Base-by-base conservation (phyloP, 2,329 filamentous ascomycete species). In the Alternaria sp. region DNA sequence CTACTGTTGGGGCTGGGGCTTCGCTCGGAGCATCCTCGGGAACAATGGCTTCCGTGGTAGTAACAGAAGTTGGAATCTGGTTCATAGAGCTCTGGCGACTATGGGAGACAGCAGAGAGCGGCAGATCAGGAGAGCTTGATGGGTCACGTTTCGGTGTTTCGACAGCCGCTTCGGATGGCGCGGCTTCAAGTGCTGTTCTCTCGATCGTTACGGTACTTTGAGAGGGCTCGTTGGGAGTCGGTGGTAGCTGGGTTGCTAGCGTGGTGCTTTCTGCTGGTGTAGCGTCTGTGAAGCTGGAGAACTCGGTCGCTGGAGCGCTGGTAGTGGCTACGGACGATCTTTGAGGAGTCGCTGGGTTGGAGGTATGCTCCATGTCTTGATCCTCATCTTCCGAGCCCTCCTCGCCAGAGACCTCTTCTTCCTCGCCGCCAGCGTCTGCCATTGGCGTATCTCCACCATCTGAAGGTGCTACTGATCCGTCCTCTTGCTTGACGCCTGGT, bases 341-440 rank as follows among this genome's bases (percentile, higher is more conserved):
- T 57, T 65, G 72, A 60, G 68, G 76, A 52, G 62, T 67, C 52
- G 62, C 75, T 34, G 81, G 79, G 6, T 81, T 80, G 50, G 80
- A 80, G n/a, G 80, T 78, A 37, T 79, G 80, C 29, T 80, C 81
- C 63, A 81, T 82, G 31, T 75, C 75, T 17, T 80, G 76, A 13
- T 81, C 80, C n/a, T 81, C 80, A 17, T 82, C 78, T 28, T 80
- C 79, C 10, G 73, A 79, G 2, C 76, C 78, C 21, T 78, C 79
- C 10, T 78, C 80, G 2, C 79, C 80, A 34, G 85, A 84, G 10
- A 84, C 74, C 11, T 85, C 83, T 3, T 67, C 65, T 40, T 70
- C 68, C 4, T 78, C 76, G 6, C 72, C 77, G 14, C 81, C 82
- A 36, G 78, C 80, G 60, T 82, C 82, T 11, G 67, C 70, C 73